Base-by-base conservation (phyloP, 1,139 yeast genomes). In the Schizosaccharomyces versatilis region DNA sequence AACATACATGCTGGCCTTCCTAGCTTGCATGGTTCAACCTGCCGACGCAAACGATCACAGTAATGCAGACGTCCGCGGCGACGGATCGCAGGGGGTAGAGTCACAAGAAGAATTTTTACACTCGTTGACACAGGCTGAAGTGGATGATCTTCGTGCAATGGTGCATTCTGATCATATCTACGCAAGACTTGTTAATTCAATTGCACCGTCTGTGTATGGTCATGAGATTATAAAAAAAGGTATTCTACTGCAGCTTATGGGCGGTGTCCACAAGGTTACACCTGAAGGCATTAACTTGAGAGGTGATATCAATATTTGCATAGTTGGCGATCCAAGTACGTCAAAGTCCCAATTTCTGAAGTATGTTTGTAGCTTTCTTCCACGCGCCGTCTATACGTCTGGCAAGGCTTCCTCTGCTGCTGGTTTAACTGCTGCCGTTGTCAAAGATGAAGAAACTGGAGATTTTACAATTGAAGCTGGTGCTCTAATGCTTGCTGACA, bases 341-440 rank as follows among this genome's bases (percentile, higher is more conserved):
- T 86, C 98, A 38, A 90, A 90, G 67, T 88, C 97, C 0, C 99
- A 90, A 66, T 90, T 90, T 65, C 73, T 90, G 64, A 90, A 93
- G 68, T 93, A 93, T 66, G 95, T 90, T 14, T 83, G 90, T 63
- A 79, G 84, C 1, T 86, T 90, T 67, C 77, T 94, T 41, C 97
- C 98, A 36, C 76, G 99, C 63, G 86, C 97, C 0, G 88, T 90
- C 42, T 90, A 93, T 66, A 93, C 99, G 0, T 88, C 97, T 0
- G 99, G 99, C 68, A 90, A 90, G 66, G 98, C 99, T 0, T 88
- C 97, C 0, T 79, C 96, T 1, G 99, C 99, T 2, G 99, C 99
- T 12, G 98, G 98, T 73, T 75, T 90, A 62, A 90, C 99, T 1
- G 99, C 98, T 1, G 95, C 97, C 0, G 99, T 90, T 36, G 95